A percentile compares a stretch with the other conserved stretches of the same genome.
These are phyloP conservation scores for Panicum hallii DNA, from an alignment of 202 grass and related monocot genomes.

Conservation along the genomic window DNA sequence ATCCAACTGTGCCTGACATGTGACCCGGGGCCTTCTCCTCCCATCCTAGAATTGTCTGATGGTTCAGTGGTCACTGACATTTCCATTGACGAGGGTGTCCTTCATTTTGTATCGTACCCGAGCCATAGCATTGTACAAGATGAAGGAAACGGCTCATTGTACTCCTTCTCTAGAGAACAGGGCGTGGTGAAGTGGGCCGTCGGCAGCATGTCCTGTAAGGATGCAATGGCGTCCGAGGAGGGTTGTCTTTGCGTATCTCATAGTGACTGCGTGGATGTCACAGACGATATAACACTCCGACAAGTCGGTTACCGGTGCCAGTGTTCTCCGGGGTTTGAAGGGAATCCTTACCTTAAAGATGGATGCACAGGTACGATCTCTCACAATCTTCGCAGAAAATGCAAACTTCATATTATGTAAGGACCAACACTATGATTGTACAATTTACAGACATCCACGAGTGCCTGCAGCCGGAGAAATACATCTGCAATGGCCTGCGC, in stretches of 20 bases:
- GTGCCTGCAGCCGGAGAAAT: conserved; percentile 34
- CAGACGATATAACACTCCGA: background rate
- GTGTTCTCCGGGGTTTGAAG: conserved; percentile 36
- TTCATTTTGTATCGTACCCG: no score
- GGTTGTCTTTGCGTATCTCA: background rate
- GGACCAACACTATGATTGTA: background rate
- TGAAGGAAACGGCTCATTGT: no score
- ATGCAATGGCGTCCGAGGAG: background rate
- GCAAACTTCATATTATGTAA: background rate
- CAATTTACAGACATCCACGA: conserved; percentile 47
- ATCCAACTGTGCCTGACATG: conserved; percentile 23
- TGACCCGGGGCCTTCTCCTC: background rate
- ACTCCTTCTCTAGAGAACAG: background rate
- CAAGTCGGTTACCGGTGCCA: conserved; percentile 38
- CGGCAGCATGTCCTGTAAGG: conserved; percentile 5
- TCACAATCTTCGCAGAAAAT: background rate
- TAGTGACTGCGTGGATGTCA: conserved; percentile 35
- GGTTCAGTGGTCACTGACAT: no score
- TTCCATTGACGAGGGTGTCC: no score
- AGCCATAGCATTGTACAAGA: no score
- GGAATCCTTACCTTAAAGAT: conserved; percentile 41
- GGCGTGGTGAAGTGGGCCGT: conserved; percentile 37
- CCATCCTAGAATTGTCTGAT: background rate
- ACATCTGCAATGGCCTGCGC: conserved; percentile 26
- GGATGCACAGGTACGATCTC: conserved; percentile 31